These are phyloP conservation scores for Phalaenopsis hybrid DNA, from an alignment of 116 monocot species.

Conservation along the genomic window DNA sequence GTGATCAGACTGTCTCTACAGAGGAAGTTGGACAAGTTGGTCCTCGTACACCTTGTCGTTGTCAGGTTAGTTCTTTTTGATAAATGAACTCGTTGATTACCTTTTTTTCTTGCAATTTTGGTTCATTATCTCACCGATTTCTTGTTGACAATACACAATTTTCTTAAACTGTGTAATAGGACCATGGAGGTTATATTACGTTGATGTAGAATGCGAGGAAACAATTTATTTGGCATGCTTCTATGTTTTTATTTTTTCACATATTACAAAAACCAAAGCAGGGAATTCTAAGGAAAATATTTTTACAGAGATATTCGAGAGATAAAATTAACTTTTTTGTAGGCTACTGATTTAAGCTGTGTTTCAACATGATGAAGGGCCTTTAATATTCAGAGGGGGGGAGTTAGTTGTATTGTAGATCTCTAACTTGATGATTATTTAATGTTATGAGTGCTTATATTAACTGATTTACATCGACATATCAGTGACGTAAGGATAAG, in stretches of 20 bases:
- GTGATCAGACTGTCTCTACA: conserved; percentile 48
- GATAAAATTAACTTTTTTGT: not conserved
- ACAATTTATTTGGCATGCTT: not conserved
- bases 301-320: not conserved
- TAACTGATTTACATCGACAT: not conserved
- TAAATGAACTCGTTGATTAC: not conserved
- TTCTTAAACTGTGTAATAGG: not conserved
- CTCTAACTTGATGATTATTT: not conserved
- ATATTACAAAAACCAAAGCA: not conserved
- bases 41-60: conserved; percentile 65
- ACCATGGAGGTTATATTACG: not conserved
- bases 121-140: not conserved
- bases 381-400: not conserved
- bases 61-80: conserved; percentile 58
- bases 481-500: not conserved
- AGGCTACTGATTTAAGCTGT: not conserved
- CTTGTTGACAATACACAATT: not conserved
- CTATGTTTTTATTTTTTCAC: not conserved
- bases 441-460: not conserved
- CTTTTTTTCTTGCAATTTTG: not conserved
- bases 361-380: not conserved
- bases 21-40: conserved; percentile 91
- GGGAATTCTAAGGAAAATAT: not conserved
- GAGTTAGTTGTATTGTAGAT: not conserved
- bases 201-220: not conserved